Base-by-base conservation (phyloP, 352 stramenopile genomes). In the Phytophthora syringae region DNA sequence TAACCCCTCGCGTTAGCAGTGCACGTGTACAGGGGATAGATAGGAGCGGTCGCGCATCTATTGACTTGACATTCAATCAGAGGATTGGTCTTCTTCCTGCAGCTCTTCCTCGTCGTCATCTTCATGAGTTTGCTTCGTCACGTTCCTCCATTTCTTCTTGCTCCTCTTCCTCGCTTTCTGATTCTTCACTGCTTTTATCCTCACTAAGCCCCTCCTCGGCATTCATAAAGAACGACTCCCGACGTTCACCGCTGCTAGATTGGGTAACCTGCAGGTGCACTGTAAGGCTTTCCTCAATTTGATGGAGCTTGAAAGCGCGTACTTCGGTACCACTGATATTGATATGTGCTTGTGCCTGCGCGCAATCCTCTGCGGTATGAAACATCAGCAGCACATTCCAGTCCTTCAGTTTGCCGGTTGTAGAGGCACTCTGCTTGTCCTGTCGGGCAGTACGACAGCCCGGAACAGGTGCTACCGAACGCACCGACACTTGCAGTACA, bases 341-440 rank as follows among this genome's bases (percentile, higher is more conserved):
- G 1, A 94, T 76, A 52, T 92, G 85, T 7, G 78, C 79, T 68
- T 90, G 84, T 13, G 83, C 83, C 37, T 92, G 83, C 2, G 69
- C 61, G 20, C 78, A 88, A 56, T 94, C 83, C 32, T 94, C 85
- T 0, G 61, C 52, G 18, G 51, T 87, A 32, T 73, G 69, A 37
- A 94, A 94, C 43, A 94, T 63, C 24, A 94, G 50, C 21, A 84
- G 79, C 11, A 83, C 81, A 43, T 86, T 82, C 85, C 85, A 94
- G 43, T 74, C 56, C 27, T 67, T 58, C 12, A 72, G 21, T 16
- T 54, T 67, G 6, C 66, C 50, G 11, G 58, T 39, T 34, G 44
- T 42, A 40, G 65, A 78, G n/a, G 68, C 72, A 6, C 72, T 48
- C 27, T 55, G 63, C 13, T 49, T 49, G 3, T 76, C 52, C 62